phyloP scores from a whole-genome alignment of 2,329 filamentous ascomycete genomes.

The Monosporascus sp. region DNA sequence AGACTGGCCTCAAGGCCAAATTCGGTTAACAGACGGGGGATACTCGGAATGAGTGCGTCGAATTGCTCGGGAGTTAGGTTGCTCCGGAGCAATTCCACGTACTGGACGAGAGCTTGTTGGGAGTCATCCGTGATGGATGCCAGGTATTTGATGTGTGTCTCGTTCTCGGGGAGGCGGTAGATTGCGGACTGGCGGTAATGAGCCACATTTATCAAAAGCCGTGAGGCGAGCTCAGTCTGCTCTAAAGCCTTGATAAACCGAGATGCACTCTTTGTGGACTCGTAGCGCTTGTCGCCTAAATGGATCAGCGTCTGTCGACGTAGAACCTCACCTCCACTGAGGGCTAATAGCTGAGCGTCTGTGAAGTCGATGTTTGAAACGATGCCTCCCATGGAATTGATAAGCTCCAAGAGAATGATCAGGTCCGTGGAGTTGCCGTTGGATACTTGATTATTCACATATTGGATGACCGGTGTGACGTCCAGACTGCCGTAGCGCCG shows the following conservation, averaged over 20 bases:
- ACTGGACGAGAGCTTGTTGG: constrained; percentile 78
- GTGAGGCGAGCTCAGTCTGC: constrained; percentile 71
- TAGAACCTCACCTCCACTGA: constrained; percentile 79
- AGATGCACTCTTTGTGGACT: constrained; percentile 67
- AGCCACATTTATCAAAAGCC: constrained; percentile 82
- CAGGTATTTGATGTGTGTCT: constrained; percentile 82
- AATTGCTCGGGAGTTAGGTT: constrained; percentile 74
- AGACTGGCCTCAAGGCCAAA: constrained; percentile 76
- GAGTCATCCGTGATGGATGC: constrained; percentile 87
- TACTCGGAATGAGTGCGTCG: constrained; percentile 68
- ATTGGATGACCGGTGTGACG: constrained; percentile 78
- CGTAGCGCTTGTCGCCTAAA: constrained; percentile 76
- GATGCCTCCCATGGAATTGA: constrained; percentile 90
- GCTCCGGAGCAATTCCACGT: constrained; percentile 79
- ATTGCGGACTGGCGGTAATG: constrained; percentile 87
- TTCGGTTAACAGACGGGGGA: constrained; percentile 67
- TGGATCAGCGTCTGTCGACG: constrained; percentile 75
- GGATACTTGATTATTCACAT: constrained; percentile 79
- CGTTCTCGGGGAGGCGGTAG: constrained; percentile 64
- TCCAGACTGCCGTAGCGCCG: constrained; percentile 80
- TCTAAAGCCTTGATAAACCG: constrained; percentile 75
- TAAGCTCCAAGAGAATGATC: constrained; percentile 84
- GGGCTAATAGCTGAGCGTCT: constrained; percentile 78
- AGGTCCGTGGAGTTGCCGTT: constrained; percentile 83
- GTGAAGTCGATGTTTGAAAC: constrained; percentile 83